These are phyloP conservation scores for Yamadazyma epiphylla DNA, from an alignment of 1,139 yeast species.

Conservation along the genomic window DNA sequence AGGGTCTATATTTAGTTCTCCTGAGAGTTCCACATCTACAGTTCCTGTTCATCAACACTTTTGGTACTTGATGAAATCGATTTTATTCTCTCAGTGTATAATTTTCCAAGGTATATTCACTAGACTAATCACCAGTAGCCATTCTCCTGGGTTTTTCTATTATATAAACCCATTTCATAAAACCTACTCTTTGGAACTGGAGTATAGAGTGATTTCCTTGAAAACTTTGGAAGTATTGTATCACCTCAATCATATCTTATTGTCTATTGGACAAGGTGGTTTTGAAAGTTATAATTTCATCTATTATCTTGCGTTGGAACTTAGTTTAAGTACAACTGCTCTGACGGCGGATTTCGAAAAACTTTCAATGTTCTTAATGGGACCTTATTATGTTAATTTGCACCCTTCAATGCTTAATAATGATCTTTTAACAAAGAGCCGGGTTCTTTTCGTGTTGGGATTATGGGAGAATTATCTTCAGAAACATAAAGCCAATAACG, in stretches of 20 bases:
- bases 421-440: conserved; percentile 41
- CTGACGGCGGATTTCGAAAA: conserved; percentile 29
- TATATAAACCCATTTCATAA: conserved; percentile 9
- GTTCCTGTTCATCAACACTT: conserved; percentile 19
- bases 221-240: conserved; percentile 46
- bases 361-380: conserved; percentile 37
- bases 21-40: conserved; percentile 10
- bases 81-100: conserved; percentile 49
- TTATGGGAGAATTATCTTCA: conserved; percentile 57
- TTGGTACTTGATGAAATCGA: conserved; percentile 38
- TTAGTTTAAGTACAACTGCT: conserved; percentile 26
- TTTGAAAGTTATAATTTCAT: conserved; percentile 68
- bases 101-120: conserved; percentile 56
- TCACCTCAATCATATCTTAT: conserved; percentile 51
- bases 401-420: conserved; percentile 28
- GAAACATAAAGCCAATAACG: conserved; percentile 17
- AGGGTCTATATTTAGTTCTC: conserved; percentile 19
- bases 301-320: conserved; percentile 49
- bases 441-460: conserved; percentile 54
- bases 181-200: conserved; percentile 18
- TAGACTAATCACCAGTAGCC: conserved; percentile 22
- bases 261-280: conserved; percentile 65
- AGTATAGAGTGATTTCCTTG: conserved; percentile 29
- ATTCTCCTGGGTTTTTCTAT: conserved; percentile 5
- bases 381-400: conserved; percentile 36